These are phyloP conservation scores for Tribonema minus DNA, from an alignment of 108 stramenopile genomes.

Conservation along the genomic window DNA sequence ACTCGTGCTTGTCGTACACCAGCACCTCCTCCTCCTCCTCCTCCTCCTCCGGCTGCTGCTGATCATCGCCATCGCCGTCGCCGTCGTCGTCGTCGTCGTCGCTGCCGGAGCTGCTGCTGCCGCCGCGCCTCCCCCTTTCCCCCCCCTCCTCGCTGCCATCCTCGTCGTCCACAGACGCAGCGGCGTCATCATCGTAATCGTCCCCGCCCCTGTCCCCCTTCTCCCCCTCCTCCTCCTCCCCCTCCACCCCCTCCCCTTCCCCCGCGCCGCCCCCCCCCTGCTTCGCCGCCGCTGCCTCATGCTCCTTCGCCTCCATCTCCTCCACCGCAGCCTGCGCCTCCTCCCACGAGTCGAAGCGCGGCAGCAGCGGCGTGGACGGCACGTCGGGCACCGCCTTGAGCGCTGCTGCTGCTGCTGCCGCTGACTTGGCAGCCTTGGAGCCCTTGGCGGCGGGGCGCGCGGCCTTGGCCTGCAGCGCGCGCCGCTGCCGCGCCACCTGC, in stretches of 20 bases:
- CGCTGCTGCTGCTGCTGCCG: too few relatives aligned
- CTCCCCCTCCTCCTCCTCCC: constrained; percentile 40
- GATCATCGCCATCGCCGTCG: constrained; percentile 50
- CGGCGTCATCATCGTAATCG: constrained; percentile 39
- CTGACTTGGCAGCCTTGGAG: too few relatives aligned
- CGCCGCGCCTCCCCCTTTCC: not conserved
- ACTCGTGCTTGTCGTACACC: constrained; percentile 66
- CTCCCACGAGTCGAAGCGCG: constrained; percentile 20
- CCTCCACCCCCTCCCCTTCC: constrained; percentile 60
- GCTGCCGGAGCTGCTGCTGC: not conserved
- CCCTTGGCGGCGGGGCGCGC: too few relatives aligned
- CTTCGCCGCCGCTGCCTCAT: not conserved
- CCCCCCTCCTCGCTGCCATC: not conserved
- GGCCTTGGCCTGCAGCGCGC: too few relatives aligned
- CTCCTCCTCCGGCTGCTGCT: constrained; percentile 30
- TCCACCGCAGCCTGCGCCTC: constrained; percentile 32
- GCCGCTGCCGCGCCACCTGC: too few relatives aligned
- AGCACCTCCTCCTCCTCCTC: constrained; percentile 79
- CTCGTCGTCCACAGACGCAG: not conserved
- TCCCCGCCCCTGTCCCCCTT: constrained; percentile 35
- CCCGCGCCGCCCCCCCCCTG: constrained; percentile 5
- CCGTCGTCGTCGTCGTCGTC: constrained; percentile 17
- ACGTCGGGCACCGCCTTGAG: too few relatives aligned
- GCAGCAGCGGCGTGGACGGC: constrained; percentile 1
- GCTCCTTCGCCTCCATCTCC: constrained; percentile 8